Evolutionary conservation across 768 basidiomycete species (phyloP), one percentile per base, ranked within the genome.

Genomic region (Sistotremastrum niveocremeum): DNA sequence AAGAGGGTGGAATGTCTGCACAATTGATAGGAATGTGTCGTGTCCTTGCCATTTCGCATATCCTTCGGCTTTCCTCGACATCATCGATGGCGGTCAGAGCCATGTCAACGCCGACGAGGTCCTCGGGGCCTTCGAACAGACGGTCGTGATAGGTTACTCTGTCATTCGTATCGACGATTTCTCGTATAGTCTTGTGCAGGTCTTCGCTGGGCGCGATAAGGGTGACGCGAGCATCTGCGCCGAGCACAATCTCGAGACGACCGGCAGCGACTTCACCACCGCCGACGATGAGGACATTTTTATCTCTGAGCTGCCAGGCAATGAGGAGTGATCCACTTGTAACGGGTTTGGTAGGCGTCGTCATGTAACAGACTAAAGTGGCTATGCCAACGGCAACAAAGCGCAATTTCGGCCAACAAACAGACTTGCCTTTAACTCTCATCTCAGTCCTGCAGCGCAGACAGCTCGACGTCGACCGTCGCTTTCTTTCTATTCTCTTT

Each of bases 1-100:
- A 99, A 38, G 81, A 76, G 39, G 85, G 79, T 3, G 95, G 95
- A 49, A 97, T 84, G 65, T 99, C 94, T 36, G 95, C 95, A 50
- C 90, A 89, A 62, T 99, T 99, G 46, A 94, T 82, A 5, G 91
- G 89, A 42, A 97, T 82, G 41, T 69, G 73, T 45, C 62, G 69
- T 29, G 71, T 67, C 46, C 89, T 67, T 54, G 84, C 84, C 54
- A 81, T 65, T 6, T 70, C 56, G 56, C 75, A 83, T 39, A 98
- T 91, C n/a, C 70, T 58, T 45, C 74, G 74, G 29, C 85, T 88
- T 47, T 76, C 67, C 1, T 71, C 65, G 51, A 77, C 76, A 61
- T 93, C 81, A 63, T 94, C 89, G 39, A 95, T 77, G n/a, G 91
- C 90, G 6, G 88, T 88, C 50, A 97, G 76, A 42, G 93, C 86